phyloP scores from a whole-genome alignment of 805 yeast genomes.

The Ogataea trehalophila region DNA sequence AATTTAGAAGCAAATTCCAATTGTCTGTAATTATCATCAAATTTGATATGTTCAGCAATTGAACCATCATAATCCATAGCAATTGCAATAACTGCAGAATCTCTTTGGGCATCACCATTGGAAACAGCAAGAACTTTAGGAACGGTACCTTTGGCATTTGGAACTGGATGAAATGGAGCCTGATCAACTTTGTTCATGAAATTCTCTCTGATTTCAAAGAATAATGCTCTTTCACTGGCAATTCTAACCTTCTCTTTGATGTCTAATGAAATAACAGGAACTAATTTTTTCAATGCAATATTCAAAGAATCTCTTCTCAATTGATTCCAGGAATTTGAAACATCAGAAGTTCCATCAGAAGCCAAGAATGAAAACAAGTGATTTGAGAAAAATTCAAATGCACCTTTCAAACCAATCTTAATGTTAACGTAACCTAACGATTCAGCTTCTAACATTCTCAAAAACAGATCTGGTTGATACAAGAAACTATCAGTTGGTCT shows the following conservation, averaged over 20 bases:
- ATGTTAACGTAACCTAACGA: constrained; percentile 65
- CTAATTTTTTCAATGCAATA: constrained; percentile 60
- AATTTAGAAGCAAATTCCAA: constrained; percentile 64
- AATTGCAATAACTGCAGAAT: constrained; percentile 83
- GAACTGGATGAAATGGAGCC: constrained; percentile 86
- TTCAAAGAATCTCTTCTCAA: constrained; percentile 65
- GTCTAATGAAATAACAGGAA: constrained; percentile 63
- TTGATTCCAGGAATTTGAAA: constrained; percentile 76
- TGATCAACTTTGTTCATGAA: constrained; percentile 77
- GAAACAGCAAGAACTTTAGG: constrained; percentile 82
- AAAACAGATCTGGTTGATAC: constrained; percentile 70
- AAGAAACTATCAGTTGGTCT: constrained; percentile 73
- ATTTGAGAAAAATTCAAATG: constrained; percentile 38
- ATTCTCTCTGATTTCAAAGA: constrained; percentile 61
- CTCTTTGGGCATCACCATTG: constrained; percentile 80
- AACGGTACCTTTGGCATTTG: constrained; percentile 71
- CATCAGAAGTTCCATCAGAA: constrained; percentile 74
- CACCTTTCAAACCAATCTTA: constrained; percentile 50
- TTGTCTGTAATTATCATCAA: constrained; percentile 66
- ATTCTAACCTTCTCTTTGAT: constrained; percentile 79
- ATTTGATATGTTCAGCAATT: constrained; percentile 69
- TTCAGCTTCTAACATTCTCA: constrained; percentile 93
- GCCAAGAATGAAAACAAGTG: constrained; percentile 52
- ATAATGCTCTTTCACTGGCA: constrained; percentile 67
- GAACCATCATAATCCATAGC: constrained; percentile 77